Percentiles rank a stretch among this genome's conserved stretches.
Evolutionary conservation across 495 filamentous ascomycete genomes (phyloP).

Genomic region (Articulospora tetracladia): DNA sequence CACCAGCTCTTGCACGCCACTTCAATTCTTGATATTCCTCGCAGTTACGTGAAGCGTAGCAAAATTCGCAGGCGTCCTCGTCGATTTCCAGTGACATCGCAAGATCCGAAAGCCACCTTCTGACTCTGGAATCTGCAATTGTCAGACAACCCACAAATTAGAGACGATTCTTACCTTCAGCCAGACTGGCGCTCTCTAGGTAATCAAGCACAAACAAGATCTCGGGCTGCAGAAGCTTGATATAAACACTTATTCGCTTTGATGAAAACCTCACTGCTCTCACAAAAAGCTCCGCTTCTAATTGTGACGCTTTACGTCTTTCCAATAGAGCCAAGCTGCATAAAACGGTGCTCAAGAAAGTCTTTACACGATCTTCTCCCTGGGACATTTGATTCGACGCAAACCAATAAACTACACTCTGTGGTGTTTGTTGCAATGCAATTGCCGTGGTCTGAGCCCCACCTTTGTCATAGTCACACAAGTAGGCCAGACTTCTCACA

Average conservation of each 20-base stretch:
- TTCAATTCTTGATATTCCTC: background rate
- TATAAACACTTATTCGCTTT: background rate
- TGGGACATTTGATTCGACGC: slow-evolving; percentile 23
- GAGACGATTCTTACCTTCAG: background rate
- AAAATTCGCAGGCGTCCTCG: background rate
- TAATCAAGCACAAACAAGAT: background rate
- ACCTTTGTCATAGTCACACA: slow-evolving; percentile 34
- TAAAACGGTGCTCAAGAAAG: slow-evolving; percentile 16
- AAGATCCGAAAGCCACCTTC: no score
- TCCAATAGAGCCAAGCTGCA: background rate
- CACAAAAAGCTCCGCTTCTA: background rate
- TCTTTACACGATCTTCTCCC: background rate
- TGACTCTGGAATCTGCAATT: no score
- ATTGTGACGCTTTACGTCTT: no score
- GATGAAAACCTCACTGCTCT: background rate
- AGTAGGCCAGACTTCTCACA: slow-evolving; percentile 30
- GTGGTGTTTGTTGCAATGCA: slow-evolving; percentile 26
- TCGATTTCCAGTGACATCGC: no score
- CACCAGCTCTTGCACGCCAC: background rate
- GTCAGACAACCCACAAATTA: no score
- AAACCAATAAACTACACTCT: slow-evolving; percentile 29
- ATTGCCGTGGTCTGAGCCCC: slow-evolving; percentile 30
- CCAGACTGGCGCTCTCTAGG: background rate
- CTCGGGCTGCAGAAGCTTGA: background rate
- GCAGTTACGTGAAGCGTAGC: background rate